Base-by-base conservation (phyloP, 2,329 filamentous ascomycete species). In the Fusarium pilosicola region DNA sequence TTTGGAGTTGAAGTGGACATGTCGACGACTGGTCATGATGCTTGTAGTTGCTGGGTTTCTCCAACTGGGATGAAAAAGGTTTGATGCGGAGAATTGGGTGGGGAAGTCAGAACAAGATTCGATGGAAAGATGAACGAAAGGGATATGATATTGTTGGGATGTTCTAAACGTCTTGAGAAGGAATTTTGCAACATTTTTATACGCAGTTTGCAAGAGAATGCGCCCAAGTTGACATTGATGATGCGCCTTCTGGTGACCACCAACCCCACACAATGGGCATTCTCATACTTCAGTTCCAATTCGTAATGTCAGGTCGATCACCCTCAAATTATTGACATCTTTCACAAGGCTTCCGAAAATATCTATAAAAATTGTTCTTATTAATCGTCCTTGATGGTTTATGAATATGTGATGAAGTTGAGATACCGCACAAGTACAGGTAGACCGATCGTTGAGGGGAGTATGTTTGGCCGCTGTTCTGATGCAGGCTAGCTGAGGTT, bases 1-100 rank as follows among this genome's bases (percentile, higher is more conserved):
- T 15, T 65, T 54, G 13, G 70, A 39, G 54, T 81, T 81, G 66
- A 80, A 74, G 36, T 76, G 49, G 4, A 80, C 68, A 17, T 65
- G 42, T 11, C 78, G 71, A n/a, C 73, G 77, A 60, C 58, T 44
- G 13, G 74, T 18, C 76, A 79, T 78, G n/a, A 22, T 65, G 61
- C 12, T 15, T 39, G 15, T 11, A 34, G n/a, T 20, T 54, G 3
- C 32, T 22, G 32, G 26, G 34, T 26, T n/a, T 60, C 22, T 45
- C 32, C 42, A 55, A 24, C 8, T 34, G n/a, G 15, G 22, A n/a
- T 14, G 51, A 39, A 22, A 24, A 13, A 30, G 34, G 26, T n/a
- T 58, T 48, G 26, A n/a, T 34, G 36, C 12, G 22, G 34, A 24
- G 24, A 39, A 17, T 12, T 13, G 18, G 17, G 20, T 12, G 13